Evolutionary conservation across 2,329 filamentous ascomycete species (phyloP), one percentile per base, ranked within the genome.

Genomic region (Alternaria brassicae): DNA sequence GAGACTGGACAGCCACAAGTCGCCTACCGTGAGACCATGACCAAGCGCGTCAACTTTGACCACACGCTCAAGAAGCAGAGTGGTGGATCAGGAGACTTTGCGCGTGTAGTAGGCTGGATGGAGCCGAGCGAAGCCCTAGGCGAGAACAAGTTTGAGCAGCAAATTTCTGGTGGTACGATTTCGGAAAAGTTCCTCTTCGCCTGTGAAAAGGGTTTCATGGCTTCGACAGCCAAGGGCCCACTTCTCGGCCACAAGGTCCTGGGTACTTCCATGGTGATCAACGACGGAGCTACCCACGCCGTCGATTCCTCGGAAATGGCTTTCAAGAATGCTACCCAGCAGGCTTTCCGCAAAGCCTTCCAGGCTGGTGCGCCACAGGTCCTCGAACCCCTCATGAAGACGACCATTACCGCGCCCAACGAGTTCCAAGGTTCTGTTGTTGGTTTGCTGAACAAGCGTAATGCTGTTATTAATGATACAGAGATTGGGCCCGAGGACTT

Each of bases 381-480:
- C 9, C 87, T 99, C 34, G 95, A 99, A 80, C 95, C 95, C 5
- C 82, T 99, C 54, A 99, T 99, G 95, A 98, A 97, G 86, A 97
- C 93, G 0, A 93, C 93, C 61, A 93, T 99, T 72, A 97, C 93
- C 30, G 93, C 95, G 1, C 95, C 95, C 45, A 92, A 91, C 73
- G 95, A 99, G 83, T 99, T 98, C 84, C 95, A 99, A 81, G 95
- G 95, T 75, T 93, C 92, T 77, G 91, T 99, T 66, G 91, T 98
- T 56, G 93, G 93, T 72, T 82, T 99, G 49, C 85, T 99, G 82
- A 99, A 98, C 84, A 99, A 99, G 88, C 89, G 95, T 65, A 95
- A 93, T 73, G 93, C 94, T 34, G 91, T 92, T 50, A 98, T 99
- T 72, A 91, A 93, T 76, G 95, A 99, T 74, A 97, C 93, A 6